A percentile compares a stretch with the other conserved stretches of the same genome.
These are phyloP conservation scores for Aspergillus ostianus DNA, from an alignment of 495 filamentous ascomycete species.

Conservation along the genomic window DNA sequence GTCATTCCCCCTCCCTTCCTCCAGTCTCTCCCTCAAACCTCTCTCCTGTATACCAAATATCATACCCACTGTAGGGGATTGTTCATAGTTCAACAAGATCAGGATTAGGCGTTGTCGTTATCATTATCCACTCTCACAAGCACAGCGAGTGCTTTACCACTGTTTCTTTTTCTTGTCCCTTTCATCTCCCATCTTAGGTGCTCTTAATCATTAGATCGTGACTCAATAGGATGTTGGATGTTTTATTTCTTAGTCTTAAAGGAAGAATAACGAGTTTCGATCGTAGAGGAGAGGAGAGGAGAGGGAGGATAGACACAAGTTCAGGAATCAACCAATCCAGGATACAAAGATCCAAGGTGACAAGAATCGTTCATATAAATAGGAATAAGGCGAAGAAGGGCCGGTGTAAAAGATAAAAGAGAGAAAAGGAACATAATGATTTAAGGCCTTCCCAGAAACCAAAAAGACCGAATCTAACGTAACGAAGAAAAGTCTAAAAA, in stretches of 20 bases:
- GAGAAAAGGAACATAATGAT: constrained; percentile 16
- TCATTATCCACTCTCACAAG: neutral
- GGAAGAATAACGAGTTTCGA: neutral
- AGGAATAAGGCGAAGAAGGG: neutral
- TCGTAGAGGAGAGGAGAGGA: too few species aligned
- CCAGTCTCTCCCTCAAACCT: constrained; percentile 7
- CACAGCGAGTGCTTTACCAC: constrained; percentile 7
- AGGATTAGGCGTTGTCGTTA: constrained; percentile 9
- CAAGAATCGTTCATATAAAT: too few species aligned
- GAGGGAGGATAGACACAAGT: neutral
- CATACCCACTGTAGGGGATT: constrained; percentile 1
- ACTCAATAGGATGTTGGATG: too few species aligned
- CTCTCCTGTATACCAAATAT: constrained; percentile 11
- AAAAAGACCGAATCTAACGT: constrained; percentile 15
- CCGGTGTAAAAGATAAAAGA: too few species aligned
- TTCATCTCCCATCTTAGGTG: neutral
- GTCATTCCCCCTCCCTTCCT: constrained; percentile 1
- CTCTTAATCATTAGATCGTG: neutral
- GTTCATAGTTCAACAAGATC: constrained; percentile 11
- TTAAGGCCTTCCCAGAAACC: constrained; percentile 6
- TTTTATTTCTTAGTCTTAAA: neutral
- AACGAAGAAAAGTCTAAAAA: constrained; percentile 14
- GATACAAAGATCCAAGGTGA: neutral
- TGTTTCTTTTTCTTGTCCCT: constrained; percentile 1
- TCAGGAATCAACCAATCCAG: neutral